These are phyloP conservation scores for Leishmania aethiopica DNA, from an alignment of 208 protist species.

Conservation along the genomic window DNA sequence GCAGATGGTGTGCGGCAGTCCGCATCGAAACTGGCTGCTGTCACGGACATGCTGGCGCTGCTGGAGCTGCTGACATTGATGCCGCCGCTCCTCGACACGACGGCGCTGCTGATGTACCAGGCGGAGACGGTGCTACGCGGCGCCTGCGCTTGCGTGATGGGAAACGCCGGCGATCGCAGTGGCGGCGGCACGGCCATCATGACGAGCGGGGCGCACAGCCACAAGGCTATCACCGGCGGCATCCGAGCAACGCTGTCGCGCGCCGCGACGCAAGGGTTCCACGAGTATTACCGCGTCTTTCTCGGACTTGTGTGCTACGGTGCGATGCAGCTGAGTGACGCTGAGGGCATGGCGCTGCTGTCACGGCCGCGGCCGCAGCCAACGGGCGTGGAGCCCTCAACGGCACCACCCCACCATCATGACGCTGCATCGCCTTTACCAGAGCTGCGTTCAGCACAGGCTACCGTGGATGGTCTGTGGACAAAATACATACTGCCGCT, in stretches of 20 bases:
- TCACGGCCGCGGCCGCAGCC: background rate
- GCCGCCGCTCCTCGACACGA: constrained; percentile 17
- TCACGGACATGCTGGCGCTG: constrained; percentile 15
- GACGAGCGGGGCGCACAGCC: background rate
- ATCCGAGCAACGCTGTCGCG: background rate
- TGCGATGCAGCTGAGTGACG: constrained; percentile 12
- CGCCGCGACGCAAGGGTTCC: background rate
- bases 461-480: constrained; percentile 2
- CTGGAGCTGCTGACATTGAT: constrained; percentile 31
- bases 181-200: background rate
- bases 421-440: background rate
- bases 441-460: background rate
- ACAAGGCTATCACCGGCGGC: background rate
- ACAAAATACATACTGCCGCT: constrained; percentile 16
- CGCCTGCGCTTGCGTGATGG: constrained; percentile 7
- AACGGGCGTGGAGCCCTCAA: background rate
- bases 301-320: constrained; percentile 19
- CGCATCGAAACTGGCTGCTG: background rate
- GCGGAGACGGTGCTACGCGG: constrained; percentile 18
- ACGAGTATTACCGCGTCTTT: constrained; percentile 27
- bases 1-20: background rate
- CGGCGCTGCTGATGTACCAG: constrained; percentile 19
- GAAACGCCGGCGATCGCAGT: background rate
- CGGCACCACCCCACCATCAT: background rate
- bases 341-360: constrained; percentile 3